These are phyloP conservation scores for Agaricales sp. DNA, from an alignment of 1,284 basidiomycete species.

Conservation along the genomic window DNA sequence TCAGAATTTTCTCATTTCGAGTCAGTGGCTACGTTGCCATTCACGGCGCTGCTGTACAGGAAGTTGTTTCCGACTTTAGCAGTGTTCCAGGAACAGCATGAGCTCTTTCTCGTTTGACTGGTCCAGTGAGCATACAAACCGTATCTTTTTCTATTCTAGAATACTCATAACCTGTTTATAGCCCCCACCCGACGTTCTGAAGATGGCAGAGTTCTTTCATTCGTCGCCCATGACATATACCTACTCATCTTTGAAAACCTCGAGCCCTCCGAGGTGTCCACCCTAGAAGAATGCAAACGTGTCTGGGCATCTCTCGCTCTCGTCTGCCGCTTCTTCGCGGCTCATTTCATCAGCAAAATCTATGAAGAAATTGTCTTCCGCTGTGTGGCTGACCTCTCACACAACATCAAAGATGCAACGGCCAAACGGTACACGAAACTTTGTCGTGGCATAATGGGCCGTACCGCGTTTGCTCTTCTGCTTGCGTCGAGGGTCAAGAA, in stretches of 20 bases:
- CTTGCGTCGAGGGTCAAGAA: neutral
- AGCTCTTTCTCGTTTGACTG: neutral
- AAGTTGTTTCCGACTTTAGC: no score
- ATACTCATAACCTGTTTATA: neutral
- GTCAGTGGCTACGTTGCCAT: no score
- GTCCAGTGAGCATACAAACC: neutral
- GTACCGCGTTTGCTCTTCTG: neutral
- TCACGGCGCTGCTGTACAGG: no score
- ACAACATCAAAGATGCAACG: neutral
- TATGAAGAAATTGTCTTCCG: neutral
- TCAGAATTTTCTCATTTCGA: no score
- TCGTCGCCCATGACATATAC: slow-evolving; percentile 26
- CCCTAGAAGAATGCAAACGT: slow-evolving; percentile 9
- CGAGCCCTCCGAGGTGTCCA: slow-evolving; percentile 10
- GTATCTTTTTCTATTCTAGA: neutral
- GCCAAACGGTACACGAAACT: neutral
- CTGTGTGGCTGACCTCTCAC: neutral
- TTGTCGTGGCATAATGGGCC: neutral
- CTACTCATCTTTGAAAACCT: slow-evolving; percentile 24
- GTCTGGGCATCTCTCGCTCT: slow-evolving; percentile 22
- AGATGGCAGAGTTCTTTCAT: neutral
- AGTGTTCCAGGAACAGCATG: no score
- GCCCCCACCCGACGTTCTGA: neutral
- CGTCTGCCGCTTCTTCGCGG: slow-evolving; percentile 33
- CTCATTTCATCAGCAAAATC: slow-evolving; percentile 5